Conservation (phyloP, 169 alveolate genomes). For the Cryptosporidium sp. region DNA sequence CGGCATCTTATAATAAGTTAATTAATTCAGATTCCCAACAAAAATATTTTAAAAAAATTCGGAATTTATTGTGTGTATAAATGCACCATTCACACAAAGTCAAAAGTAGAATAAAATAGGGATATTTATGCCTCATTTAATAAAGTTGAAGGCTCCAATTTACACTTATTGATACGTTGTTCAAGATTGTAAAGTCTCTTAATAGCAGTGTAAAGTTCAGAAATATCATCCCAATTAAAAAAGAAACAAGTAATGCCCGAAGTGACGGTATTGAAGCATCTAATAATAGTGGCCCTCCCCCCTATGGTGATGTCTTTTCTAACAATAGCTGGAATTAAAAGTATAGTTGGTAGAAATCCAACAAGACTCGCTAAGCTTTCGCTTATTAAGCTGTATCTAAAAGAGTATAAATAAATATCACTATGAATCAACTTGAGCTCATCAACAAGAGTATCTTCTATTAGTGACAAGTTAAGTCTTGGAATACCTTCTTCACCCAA, state of each 20-base stretch:
- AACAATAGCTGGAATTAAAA: slow-evolving; percentile 48
- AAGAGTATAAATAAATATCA: slow-evolving; percentile 15
- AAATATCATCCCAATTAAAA: slow-evolving; percentile 53
- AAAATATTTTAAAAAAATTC: no score
- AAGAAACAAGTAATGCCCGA: slow-evolving; percentile 43
- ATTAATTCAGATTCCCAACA: no score
- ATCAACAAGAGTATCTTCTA: neutral
- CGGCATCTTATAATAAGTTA: neutral
- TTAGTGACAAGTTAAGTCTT: neutral
- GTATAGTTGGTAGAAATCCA: slow-evolving; percentile 17
- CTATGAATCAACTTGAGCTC: slow-evolving; percentile 18
- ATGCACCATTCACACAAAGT: neutral
- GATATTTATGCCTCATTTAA: neutral
- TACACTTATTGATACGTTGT: neutral
- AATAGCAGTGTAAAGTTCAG: slow-evolving; percentile 26
- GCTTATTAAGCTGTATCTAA: slow-evolving; percentile 5
- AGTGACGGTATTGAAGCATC: slow-evolving; percentile 47
- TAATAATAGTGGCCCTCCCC: slow-evolving; percentile 24
- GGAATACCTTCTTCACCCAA: slow-evolving; percentile 13
- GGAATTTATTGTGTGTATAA: neutral
- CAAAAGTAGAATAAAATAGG: neutral
- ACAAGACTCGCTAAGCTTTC: neutral
- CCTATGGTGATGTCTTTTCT: slow-evolving; percentile 35
- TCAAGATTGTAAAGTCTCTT: slow-evolving; percentile 33
- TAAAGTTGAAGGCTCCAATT: neutral